These are phyloP conservation scores for Amborella trichopoda DNA, from an alignment of 164 flowering plant species.

Conservation along the genomic window DNA sequence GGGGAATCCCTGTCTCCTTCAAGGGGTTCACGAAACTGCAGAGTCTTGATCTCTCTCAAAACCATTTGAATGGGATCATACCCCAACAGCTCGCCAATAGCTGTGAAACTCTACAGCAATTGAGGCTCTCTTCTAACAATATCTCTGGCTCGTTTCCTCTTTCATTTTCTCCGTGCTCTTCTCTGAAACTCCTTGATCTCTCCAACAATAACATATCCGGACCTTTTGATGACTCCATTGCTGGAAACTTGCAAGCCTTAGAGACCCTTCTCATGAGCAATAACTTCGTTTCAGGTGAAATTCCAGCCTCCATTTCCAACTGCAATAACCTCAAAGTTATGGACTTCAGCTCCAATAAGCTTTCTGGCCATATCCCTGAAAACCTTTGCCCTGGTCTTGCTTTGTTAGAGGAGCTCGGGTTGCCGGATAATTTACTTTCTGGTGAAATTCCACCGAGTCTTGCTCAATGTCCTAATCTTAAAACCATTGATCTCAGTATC, in stretches of 20 bases:
- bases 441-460: constrained; percentile 51
- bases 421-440: constrained; percentile 42
- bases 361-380: constrained; percentile 46
- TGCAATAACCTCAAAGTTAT: constrained; percentile 42
- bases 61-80: constrained; percentile 49
- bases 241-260: constrained; percentile 33
- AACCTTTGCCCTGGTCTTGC: constrained; percentile 38
- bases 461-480: constrained; percentile 46
- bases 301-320: constrained; percentile 43
- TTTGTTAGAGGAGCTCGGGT: constrained; percentile 29
- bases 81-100: constrained; percentile 45
- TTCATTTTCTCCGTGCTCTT: not conserved
- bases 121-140: constrained; percentile 49
- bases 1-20: constrained; percentile 26
- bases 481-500: constrained; percentile 63
- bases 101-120: constrained; percentile 43
- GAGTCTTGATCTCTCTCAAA: constrained; percentile 40
- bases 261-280: constrained; percentile 32
- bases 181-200: constrained; percentile 33
- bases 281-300: constrained; percentile 47
- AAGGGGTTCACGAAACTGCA: constrained; percentile 8
- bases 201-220: constrained; percentile 63
- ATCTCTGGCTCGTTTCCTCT: constrained; percentile 52
- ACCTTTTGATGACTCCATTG: constrained; percentile 28
- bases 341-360: constrained; percentile 61